phyloP scores from a whole-genome alignment of 2,329 filamentous ascomycete genomes.

The Ceratocystis destructans region DNA sequence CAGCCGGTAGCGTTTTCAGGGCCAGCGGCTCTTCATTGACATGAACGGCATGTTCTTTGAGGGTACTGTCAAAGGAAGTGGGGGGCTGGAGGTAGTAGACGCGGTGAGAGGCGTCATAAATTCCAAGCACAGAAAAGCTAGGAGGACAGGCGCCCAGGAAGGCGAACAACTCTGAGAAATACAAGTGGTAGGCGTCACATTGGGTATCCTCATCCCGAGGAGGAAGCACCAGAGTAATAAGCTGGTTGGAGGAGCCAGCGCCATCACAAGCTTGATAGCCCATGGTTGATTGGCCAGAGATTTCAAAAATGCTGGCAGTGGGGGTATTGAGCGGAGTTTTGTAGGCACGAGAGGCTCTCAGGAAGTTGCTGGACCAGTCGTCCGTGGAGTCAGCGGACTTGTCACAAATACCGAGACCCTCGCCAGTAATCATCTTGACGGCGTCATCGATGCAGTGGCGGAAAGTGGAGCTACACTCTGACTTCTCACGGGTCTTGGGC shows the following conservation, averaged over 20 bases:
- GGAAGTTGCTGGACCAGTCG: not conserved
- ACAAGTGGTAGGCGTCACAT: constrained; percentile 17
- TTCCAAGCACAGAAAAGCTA: constrained; percentile 15
- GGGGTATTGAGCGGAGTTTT: constrained; percentile 14
- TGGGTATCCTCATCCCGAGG: constrained; percentile 11
- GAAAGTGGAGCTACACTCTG: constrained; percentile 18
- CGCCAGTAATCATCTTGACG: constrained; percentile 18
- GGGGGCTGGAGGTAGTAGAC: constrained; percentile 19
- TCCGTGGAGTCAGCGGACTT: not conserved
- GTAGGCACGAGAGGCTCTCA: not conserved
- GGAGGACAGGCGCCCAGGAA: constrained; percentile 16
- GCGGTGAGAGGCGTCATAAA: constrained; percentile 18
- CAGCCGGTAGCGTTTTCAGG: constrained; percentile 14
- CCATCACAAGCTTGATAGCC: not conserved
- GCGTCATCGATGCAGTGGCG: constrained; percentile 18
- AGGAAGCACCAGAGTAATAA: constrained; percentile 17
- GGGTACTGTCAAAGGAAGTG: constrained; percentile 13
- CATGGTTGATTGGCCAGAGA: not conserved
- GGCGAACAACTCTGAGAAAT: constrained; percentile 15
- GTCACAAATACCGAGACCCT: constrained; percentile 10
- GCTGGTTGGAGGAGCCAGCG: not conserved
- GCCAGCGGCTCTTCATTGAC: not conserved
- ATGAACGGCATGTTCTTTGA: constrained; percentile 5
- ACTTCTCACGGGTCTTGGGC: constrained; percentile 16
- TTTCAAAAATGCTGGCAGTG: constrained; percentile 14